Base-by-base conservation (phyloP, 2,329 filamentous ascomycete species). In the Nemania abortiva region DNA sequence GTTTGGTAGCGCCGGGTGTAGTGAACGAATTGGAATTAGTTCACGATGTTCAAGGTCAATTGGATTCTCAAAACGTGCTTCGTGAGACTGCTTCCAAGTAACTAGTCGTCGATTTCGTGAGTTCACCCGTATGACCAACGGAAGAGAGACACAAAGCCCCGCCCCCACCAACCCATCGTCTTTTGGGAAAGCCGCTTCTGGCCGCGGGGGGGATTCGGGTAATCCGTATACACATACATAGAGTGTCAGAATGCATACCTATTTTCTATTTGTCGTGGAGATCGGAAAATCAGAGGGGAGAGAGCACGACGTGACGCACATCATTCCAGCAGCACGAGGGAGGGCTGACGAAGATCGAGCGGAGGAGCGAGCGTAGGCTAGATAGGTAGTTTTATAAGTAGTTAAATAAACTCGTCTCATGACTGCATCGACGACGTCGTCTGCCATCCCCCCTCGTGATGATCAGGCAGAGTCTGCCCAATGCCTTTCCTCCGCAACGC, bases 251-350 rank as follows among this genome's bases (percentile, higher is more conserved):
- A 42, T 29, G 37, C 27, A 27, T 27, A 34, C 15, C 15, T 34
- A 31, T 55, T 7, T 34, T 29, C 29, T 34, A 27, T 63, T 45
- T 56, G 70, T 70, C 70, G 70, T 69, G 70, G 71, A 65, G 65
- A 73, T 62, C 39, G 67, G 64, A 73, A 61, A 71, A 71, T 67
- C 69, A 69, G 73, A 73, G 68, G 70, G 56, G 69, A 55, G 3
- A 10, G 15, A n/a, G 24, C 24, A 27, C 18, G 39, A 45, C 39
- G 39, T 20, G 42, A 70, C 71, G 73, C 70, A 74, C 69, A 74
- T 74, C 73, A 73, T 74, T 66, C 68, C 68, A 67, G 65, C 68
- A 67, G 65, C 65, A 68, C 73, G 70, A 66, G 71, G 71, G 68
- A 72, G 34, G 20, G 68, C 67, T 69, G 65, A 55, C 20, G 55